Conservation (phyloP, 2,329 filamentous ascomycete species). For the Mycogone perniciosa region DNA sequence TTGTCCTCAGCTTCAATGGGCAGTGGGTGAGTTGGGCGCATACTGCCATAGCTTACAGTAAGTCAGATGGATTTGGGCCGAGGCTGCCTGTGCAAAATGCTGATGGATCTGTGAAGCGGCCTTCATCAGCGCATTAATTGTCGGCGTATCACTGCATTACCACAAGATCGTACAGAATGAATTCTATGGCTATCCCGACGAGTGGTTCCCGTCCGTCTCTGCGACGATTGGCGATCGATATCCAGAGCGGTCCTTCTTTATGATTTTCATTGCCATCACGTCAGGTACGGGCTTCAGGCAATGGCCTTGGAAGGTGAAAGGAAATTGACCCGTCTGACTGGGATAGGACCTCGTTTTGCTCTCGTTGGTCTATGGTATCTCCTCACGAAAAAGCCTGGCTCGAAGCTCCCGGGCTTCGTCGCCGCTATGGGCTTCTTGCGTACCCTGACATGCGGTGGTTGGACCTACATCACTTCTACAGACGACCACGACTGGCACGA, state of each 20-base stretch:
- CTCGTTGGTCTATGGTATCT: conserved; percentile 91
- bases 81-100: conserved; percentile 5
- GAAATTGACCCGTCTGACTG: conserved; percentile 4
- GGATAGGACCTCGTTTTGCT: conserved; percentile 74
- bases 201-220: conserved; percentile 96
- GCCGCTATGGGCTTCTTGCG: conserved; percentile 75
- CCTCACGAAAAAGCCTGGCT: conserved; percentile 70
- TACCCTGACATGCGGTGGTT: conserved; percentile 90
- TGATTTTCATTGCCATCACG: conserved; percentile 94
- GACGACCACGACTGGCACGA: conserved; percentile 99
- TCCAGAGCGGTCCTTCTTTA: conserved; percentile 93
- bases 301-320: background rate
- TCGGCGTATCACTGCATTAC: conserved; percentile 80
- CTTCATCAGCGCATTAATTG: conserved; percentile 77
- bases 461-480: conserved; percentile 97
- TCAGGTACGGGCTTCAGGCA: conserved; percentile 54
- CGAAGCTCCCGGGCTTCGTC: conserved; percentile 73
- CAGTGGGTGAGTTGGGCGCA: conserved; percentile 88
- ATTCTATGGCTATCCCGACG: conserved; percentile 85
- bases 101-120: conserved; percentile 49
- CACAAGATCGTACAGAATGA: conserved; percentile 98
- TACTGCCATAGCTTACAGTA: conserved; percentile 76
- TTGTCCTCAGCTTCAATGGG: conserved; percentile 64
- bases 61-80: conserved; percentile 22
- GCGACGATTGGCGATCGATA: conserved; percentile 96